Conservation (phyloP, 441 rosid species). For the Populus hybrid region DNA sequence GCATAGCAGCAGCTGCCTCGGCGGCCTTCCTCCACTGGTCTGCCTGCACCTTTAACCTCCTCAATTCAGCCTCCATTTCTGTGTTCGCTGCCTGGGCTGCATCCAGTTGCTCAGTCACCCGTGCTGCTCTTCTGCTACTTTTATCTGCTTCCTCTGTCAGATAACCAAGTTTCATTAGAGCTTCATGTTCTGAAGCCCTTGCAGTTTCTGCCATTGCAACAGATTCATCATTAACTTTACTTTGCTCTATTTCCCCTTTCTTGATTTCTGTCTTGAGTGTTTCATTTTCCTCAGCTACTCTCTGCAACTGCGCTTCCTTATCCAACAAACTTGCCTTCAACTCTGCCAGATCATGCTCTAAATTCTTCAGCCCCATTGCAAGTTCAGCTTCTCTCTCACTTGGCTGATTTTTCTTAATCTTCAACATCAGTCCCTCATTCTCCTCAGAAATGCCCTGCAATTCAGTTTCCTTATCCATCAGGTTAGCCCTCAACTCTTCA, state of each 20-base stretch:
- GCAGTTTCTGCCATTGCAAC: constrained; percentile 39
- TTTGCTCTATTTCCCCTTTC: constrained; percentile 45
- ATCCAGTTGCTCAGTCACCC: constrained; percentile 64
- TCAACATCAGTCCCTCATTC: constrained; percentile 47
- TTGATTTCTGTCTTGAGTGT: constrained; percentile 49
- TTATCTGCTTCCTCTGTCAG: constrained; percentile 71
- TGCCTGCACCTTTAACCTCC: constrained; percentile 88
- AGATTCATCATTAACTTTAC: constrained; percentile 40
- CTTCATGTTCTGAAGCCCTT: constrained; percentile 57
- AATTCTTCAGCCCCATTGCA: constrained; percentile 46
- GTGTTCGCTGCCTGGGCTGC: constrained; percentile 69
- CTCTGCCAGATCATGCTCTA: constrained; percentile 50
- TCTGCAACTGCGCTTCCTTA: constrained; percentile 51
- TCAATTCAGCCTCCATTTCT: constrained; percentile 78
- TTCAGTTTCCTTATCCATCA: constrained; percentile 59
- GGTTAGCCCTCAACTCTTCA: constrained; percentile 52
- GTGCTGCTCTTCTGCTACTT: constrained; percentile 58
- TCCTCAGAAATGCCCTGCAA: constrained; percentile 48
- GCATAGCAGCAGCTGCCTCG: constrained; percentile 88
- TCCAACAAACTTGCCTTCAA: constrained; percentile 48
- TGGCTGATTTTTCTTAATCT: constrained; percentile 39
- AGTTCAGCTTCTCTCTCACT: constrained; percentile 40
- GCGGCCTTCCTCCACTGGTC: constrained; percentile 99
- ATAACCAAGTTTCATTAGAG: constrained; percentile 54
- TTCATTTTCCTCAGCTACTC: constrained; percentile 48